Percentiles rank a stretch among this genome's conserved stretches.
Conservation (phyloP, 148 eudicot genomes). For the Bassia scoparia region DNA sequence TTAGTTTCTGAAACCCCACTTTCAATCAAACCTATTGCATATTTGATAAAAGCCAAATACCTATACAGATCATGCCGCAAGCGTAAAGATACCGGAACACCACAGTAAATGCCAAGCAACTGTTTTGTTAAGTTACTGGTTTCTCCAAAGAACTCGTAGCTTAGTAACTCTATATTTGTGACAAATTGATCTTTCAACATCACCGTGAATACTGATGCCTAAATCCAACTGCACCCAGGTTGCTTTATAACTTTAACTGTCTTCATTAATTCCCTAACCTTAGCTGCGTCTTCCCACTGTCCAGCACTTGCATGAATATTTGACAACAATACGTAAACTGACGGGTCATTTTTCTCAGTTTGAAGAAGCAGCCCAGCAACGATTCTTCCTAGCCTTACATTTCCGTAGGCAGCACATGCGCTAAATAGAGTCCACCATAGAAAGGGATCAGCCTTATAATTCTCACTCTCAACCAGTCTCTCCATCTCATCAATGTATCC, state of each 20-base stretch:
- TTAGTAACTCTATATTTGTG: no score
- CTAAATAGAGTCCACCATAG: constrained; percentile 75
- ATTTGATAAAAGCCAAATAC: no score
- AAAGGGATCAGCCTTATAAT: constrained; percentile 33
- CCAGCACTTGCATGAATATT: constrained; percentile 71
- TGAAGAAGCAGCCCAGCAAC: constrained; percentile 57
- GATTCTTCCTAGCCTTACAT: constrained; percentile 56
- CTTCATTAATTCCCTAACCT: constrained; percentile 59
- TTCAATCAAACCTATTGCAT: no score
- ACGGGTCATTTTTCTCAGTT: constrained; percentile 40
- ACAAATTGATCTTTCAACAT: neutral
- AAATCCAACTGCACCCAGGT: constrained; percentile 73
- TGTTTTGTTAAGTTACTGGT: no score
- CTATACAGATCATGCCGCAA: no score
- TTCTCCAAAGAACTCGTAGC: no score
- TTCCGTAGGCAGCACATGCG: constrained; percentile 64
- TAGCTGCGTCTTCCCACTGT: constrained; percentile 81
- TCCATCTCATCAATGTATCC: constrained; percentile 70
- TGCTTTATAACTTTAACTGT: constrained; percentile 49
- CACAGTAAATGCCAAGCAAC: no score
- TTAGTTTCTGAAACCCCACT: no score
- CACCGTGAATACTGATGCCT: constrained; percentile 18
- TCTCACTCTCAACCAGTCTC: constrained; percentile 34
- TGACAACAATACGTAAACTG: constrained; percentile 63
- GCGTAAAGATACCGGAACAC: no score